Base-by-base conservation (phyloP, 352 stramenopile species). In the Phytophthora constricta region DNA sequence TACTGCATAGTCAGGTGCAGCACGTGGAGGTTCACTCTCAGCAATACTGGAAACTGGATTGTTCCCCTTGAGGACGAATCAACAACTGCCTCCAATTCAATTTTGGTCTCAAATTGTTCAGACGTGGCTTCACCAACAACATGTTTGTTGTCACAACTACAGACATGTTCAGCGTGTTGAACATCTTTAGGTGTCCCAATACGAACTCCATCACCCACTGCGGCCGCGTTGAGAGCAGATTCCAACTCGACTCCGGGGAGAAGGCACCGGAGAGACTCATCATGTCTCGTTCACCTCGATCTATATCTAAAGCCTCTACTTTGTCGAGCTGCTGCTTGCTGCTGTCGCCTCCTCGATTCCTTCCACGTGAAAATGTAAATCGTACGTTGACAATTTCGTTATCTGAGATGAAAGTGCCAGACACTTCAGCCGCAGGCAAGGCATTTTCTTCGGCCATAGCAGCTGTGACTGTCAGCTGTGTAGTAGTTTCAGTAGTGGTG, bases 161-260 rank as follows among this genome's bases (percentile, higher is more conserved):
- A 22, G 51, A 17, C 23, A 37, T 8, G n/a, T 53, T 50, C 19
- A 25, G 22, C 5, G 3, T 11, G 2, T 59, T 45, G 25, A 20
- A 11, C n/a, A 20, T 5, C n/a, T 10, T 46, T 42, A 2, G n/a
- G 28, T 41, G n/a, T n/a, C n/a, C 23, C 26, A 43, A 37, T 17
- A 34, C 37, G 8, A 17, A 28, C 45, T 45, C 4, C 19, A 27
- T 67, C 53, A 17, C 39, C 43, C 33, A 63, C 50, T 42, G 64
- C 51, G 31, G 31, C 53, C 2, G 57, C 57, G 55, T 89, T 80
- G 28, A 91, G 48, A 0, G 62, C 74, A 25, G 54, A 58, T 58
- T 91, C 82, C 0, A 91, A 58, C 27, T 89, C 82, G 14, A 77
- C 46, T 20, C 77, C 82, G 9, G 82, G 1, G 82, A 91, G 52